Evolutionary conservation across 164 flowering plant species (phyloP).

Genomic region (Taxillus chinensis): DNA sequence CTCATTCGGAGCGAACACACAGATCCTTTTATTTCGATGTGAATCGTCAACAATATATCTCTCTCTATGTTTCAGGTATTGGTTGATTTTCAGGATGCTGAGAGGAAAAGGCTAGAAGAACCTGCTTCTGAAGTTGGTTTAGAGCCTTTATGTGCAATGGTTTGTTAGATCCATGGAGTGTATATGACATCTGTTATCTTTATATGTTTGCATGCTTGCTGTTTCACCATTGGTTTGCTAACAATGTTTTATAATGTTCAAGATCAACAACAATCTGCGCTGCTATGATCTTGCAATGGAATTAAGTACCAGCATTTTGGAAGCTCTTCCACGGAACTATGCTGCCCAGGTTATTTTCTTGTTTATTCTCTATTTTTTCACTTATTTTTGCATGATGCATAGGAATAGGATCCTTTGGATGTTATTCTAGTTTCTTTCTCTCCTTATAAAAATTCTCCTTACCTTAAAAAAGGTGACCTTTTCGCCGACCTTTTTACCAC

Average conservation of each 20-base stretch:
- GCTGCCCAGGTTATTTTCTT: slow-evolving; percentile 62
- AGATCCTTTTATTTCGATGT: not conserved
- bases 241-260: slow-evolving; percentile 7
- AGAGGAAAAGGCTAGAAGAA: slow-evolving; percentile 79
- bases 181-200: too few relatives aligned
- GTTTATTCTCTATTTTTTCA: not conserved
- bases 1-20: not conserved
- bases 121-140: slow-evolving; percentile 95
- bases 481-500: too few relatives aligned
- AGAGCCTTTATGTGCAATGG: slow-evolving; percentile 95
- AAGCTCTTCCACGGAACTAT: slow-evolving; percentile 90
- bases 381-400: not conserved
- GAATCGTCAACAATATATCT: too few relatives aligned
- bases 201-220: not conserved
- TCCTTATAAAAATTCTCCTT: too few relatives aligned
- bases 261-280: slow-evolving; percentile 94
- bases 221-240: not conserved
- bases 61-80: slow-evolving; percentile 45
- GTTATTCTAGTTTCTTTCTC: too few relatives aligned
- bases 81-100: slow-evolving; percentile 98
- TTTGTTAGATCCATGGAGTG: slow-evolving; percentile 8
- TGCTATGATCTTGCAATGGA: slow-evolving; percentile 98
- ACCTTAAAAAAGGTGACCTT: too few relatives aligned
- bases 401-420: too few relatives aligned
- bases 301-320: slow-evolving; percentile 73